phyloP scores from a whole-genome alignment of 2,329 filamentous ascomycete species.

The Penicillium sclerotigenum region DNA sequence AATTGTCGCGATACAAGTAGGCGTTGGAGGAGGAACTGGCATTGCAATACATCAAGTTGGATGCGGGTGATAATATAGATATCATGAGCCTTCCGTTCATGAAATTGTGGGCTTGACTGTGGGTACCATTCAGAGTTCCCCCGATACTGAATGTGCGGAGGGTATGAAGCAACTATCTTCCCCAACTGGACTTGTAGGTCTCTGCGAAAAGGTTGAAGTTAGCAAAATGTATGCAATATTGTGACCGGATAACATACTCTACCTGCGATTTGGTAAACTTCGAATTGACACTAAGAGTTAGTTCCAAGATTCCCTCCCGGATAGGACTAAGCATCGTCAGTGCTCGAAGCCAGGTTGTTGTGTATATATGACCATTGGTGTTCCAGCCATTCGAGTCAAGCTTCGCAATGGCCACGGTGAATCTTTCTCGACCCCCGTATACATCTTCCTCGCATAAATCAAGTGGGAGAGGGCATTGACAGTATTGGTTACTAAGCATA shows the following conservation, averaged over 20 bases:
- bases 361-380: not conserved
- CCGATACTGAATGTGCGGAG: not conserved
- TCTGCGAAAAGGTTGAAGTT: not conserved
- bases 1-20: not conserved
- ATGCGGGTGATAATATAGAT: not conserved
- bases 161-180: not conserved
- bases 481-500: not conserved
- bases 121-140: not conserved
- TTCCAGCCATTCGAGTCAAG: not conserved
- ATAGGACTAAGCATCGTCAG: not conserved
- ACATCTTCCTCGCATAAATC: not conserved
- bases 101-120: not conserved
- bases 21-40: not conserved
- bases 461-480: not conserved
- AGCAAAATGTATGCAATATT: not conserved
- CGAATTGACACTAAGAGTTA: not conserved
- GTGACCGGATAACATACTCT: not conserved
- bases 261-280: not conserved
- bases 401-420: not conserved
- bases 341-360: not conserved
- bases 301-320: not conserved
- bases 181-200: not conserved
- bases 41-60: conserved; percentile 1
- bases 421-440: not conserved
- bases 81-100: not conserved